These are phyloP conservation scores for Tuber umbilicatum DNA, from an alignment of 495 filamentous ascomycete species.

Conservation along the genomic window DNA sequence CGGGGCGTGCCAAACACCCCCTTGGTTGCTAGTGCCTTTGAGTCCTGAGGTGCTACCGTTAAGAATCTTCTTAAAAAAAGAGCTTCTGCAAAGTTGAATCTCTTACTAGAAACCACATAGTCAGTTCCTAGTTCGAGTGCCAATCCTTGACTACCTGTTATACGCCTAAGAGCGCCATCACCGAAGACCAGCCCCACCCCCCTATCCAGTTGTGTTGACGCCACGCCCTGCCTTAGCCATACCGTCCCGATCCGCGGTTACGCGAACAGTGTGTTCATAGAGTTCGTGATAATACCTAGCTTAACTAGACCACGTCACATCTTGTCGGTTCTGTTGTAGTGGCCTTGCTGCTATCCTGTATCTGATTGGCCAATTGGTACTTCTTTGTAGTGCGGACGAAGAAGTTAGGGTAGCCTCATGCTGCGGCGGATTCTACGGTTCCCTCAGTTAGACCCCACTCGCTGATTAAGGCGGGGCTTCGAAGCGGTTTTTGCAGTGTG, in stretches of 20 bases:
- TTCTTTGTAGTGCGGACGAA: slow-evolving; percentile 48
- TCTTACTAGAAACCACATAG: slow-evolving; percentile 46
- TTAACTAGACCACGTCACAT: slow-evolving; percentile 51
- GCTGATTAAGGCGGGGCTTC: slow-evolving; percentile 54
- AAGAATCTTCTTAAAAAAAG: slow-evolving; percentile 48
- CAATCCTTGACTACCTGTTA: slow-evolving; percentile 44
- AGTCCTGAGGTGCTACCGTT: slow-evolving; percentile 45
- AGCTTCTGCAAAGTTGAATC: slow-evolving; percentile 48
- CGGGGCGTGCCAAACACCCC: no score
- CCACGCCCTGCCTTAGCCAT: slow-evolving; percentile 51
- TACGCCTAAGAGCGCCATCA: slow-evolving; percentile 50
- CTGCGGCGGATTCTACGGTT: slow-evolving; percentile 51
- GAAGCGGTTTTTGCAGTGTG: slow-evolving; percentile 52
- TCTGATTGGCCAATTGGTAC: slow-evolving; percentile 48
- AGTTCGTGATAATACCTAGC: slow-evolving; percentile 48
- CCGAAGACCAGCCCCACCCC: slow-evolving; percentile 51
- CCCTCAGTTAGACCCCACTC: slow-evolving; percentile 52
- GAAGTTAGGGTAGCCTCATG: slow-evolving; percentile 56
- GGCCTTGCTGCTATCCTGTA: slow-evolving; percentile 57
- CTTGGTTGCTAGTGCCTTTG: no score
- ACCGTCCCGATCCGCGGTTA: slow-evolving; percentile 43
- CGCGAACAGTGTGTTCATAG: slow-evolving; percentile 50
- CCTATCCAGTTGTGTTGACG: slow-evolving; percentile 9
- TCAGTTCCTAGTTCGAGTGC: slow-evolving; percentile 44
- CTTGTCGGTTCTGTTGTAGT: slow-evolving; percentile 46